phyloP scores from a whole-genome alignment of 148 eudicot species.

The Chenopodium formosanum region DNA sequence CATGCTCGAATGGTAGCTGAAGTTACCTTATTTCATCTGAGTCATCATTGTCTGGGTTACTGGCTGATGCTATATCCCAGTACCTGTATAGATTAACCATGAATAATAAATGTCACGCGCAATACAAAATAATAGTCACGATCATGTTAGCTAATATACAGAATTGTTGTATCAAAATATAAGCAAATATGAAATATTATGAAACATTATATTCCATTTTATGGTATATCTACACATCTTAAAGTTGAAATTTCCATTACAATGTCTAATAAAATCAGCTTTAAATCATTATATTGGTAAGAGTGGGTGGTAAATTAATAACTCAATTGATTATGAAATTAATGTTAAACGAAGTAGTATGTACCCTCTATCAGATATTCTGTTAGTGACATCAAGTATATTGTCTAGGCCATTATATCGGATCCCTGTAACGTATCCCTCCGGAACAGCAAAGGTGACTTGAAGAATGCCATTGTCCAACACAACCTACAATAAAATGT shows the following conservation, averaged over 20 bases:
- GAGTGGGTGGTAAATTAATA: too few species aligned
- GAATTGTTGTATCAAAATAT: not conserved
- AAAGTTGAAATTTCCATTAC: too few species aligned
- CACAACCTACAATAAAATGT: conserved; percentile 37
- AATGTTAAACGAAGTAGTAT: too few species aligned
- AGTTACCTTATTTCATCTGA: conserved; percentile 31
- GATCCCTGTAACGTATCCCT: conserved; percentile 42
- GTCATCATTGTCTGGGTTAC: conserved; percentile 19
- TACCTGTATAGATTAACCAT: conserved; percentile 31
- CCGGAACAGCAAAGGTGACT: conserved; percentile 41
- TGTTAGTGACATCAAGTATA: conserved; percentile 33
- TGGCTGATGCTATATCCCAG: conserved; percentile 52
- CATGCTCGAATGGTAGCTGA: too few species aligned
- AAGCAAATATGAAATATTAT: not conserved
- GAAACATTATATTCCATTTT: too few species aligned
- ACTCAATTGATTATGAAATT: too few species aligned
- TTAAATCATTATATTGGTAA: too few species aligned
- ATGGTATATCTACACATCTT: too few species aligned
- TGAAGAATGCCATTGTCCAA: conserved; percentile 54
- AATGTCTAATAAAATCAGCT: too few species aligned
- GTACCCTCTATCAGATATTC: conserved; percentile 51
- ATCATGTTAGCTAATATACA: too few species aligned
- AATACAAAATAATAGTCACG: not conserved
- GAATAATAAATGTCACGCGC: not conserved
- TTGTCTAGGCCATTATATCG: conserved; percentile 42